Evolutionary conservation across 1,284 basidiomycete species (phyloP).

Genomic region (Apiotrichum porosum): DNA sequence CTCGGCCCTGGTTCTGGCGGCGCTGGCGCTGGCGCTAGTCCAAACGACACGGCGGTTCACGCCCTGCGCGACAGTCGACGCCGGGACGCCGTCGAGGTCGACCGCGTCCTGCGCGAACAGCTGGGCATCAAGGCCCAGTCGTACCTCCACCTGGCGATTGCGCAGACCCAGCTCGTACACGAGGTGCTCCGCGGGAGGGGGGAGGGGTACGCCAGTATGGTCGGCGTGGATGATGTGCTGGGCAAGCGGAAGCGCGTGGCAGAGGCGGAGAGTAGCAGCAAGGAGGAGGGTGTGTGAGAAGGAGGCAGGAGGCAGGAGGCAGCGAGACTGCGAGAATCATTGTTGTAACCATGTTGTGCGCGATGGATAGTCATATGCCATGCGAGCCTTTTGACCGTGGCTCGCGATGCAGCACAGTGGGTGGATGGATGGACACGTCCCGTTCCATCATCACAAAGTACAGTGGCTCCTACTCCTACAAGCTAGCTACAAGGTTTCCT

Average conservation of each 20-base stretch:
- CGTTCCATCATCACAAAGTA: too few relatives aligned
- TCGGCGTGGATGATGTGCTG: conserved; percentile 7
- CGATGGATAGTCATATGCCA: too few relatives aligned
- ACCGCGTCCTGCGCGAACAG: neutral
- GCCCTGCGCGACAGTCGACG: neutral
- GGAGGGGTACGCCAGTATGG: conserved; percentile 14
- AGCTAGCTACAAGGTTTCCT: too few relatives aligned
- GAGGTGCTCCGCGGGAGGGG: conserved; percentile 5
- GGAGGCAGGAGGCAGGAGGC: neutral
- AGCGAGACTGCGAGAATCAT: neutral
- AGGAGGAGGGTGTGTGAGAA: neutral
- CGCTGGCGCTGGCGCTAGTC: too few relatives aligned
- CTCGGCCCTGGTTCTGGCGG: neutral
- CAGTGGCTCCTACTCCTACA: too few relatives aligned
- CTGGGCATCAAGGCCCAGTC: conserved; percentile 10
- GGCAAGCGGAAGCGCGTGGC: neutral
- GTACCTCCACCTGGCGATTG: conserved; percentile 7
- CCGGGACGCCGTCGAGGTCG: conserved; percentile 5
- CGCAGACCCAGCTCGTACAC: conserved; percentile 16
- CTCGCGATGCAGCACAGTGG: too few relatives aligned
- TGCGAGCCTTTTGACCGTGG: too few relatives aligned
- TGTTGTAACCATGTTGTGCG: neutral
- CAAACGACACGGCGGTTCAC: too few relatives aligned
- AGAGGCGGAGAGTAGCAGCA: neutral
- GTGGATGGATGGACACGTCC: too few relatives aligned